Evolutionary conservation across 1,284 basidiomycete species (phyloP).

Genomic region (Psilocybe mexicana): DNA sequence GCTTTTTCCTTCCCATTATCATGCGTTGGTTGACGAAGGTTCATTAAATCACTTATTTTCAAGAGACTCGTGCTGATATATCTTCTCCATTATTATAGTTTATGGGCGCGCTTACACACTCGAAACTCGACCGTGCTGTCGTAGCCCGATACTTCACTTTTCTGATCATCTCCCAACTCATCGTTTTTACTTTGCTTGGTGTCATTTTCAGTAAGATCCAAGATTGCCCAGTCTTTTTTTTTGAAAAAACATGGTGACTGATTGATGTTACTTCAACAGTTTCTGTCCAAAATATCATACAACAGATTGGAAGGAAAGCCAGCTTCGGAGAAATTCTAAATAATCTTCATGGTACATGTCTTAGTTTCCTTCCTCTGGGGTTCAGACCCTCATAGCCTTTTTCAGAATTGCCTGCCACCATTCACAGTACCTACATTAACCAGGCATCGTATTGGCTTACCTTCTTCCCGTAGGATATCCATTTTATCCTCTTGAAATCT

Average conservation of each 20-base stretch:
- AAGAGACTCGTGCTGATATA: constrained; percentile 21
- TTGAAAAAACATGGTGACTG: neutral
- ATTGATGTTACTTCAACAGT: constrained; percentile 36
- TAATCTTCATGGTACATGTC: constrained; percentile 60
- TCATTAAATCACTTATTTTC: constrained; percentile 5
- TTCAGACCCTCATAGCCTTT: constrained; percentile 6
- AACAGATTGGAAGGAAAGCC: constrained; percentile 66
- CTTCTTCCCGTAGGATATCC: constrained; percentile 75
- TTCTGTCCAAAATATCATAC: constrained; percentile 67
- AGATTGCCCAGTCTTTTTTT: too few species aligned
- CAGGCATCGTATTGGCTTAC: constrained; percentile 93
- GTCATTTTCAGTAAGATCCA: constrained; percentile 74
- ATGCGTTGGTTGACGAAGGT: constrained; percentile 76
- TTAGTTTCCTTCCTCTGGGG: neutral
- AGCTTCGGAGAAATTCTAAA: constrained; percentile 69
- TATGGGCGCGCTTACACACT: constrained; percentile 79
- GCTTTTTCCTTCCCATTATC: constrained; percentile 83
- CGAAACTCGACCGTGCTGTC: constrained; percentile 84
- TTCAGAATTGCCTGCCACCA: constrained; percentile 65
- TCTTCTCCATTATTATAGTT: constrained; percentile 52
- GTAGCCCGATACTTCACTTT: constrained; percentile 91
- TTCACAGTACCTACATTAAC: constrained; percentile 82
- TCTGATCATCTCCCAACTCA: constrained; percentile 85
- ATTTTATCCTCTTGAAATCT: constrained; percentile 15
- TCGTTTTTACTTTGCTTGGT: constrained; percentile 91